A percentile compares a stretch with the other conserved stretches of the same genome.
Conservation (phyloP, 352 stramenopile species). For the Phytophthora pisi region DNA sequence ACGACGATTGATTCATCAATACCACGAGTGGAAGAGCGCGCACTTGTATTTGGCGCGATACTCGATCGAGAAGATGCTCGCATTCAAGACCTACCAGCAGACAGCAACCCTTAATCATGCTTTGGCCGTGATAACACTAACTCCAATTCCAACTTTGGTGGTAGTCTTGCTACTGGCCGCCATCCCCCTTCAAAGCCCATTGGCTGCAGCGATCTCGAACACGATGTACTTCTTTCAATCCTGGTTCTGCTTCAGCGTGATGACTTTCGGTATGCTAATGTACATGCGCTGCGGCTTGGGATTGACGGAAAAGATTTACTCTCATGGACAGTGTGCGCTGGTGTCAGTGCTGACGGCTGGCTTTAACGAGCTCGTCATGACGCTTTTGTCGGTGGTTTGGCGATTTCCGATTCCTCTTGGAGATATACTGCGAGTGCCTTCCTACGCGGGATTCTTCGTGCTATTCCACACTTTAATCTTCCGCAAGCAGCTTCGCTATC, state of each 20-base stretch:
- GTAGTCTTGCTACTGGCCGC: conserved; percentile 2
- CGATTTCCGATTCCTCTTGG: conserved; percentile 29
- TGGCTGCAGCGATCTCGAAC: not conserved
- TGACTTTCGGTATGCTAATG: conserved; percentile 13
- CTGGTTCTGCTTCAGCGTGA: not conserved
- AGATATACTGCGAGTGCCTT: conserved; percentile 10
- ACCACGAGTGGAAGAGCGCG: conserved; percentile 26
- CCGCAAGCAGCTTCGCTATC: conserved; percentile 4
- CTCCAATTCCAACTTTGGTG: conserved; percentile 4
- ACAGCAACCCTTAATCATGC: conserved; percentile 5
- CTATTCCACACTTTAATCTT: conserved; percentile 24
- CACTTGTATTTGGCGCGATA: conserved; percentile 39
- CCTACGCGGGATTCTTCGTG: conserved; percentile 7
- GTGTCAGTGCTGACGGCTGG: conserved; percentile 14
- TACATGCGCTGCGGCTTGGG: conserved; percentile 14
- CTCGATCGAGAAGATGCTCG: conserved; percentile 36
- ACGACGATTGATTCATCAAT: not conserved
- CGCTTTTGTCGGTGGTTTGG: conserved; percentile 18
- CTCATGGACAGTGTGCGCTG: conserved; percentile 1
- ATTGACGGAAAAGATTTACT: conserved; percentile 14
- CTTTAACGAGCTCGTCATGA: conserved; percentile 11
- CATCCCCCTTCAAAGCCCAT: conserved; percentile 16
- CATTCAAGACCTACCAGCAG: conserved; percentile 27
- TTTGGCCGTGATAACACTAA: conserved; percentile 12
- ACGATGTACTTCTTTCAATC: conserved; percentile 17